These are phyloP conservation scores for Sphagnum contortum DNA, from an alignment of 225 moss, liverwort and hornwort genomes.

Conservation along the genomic window DNA sequence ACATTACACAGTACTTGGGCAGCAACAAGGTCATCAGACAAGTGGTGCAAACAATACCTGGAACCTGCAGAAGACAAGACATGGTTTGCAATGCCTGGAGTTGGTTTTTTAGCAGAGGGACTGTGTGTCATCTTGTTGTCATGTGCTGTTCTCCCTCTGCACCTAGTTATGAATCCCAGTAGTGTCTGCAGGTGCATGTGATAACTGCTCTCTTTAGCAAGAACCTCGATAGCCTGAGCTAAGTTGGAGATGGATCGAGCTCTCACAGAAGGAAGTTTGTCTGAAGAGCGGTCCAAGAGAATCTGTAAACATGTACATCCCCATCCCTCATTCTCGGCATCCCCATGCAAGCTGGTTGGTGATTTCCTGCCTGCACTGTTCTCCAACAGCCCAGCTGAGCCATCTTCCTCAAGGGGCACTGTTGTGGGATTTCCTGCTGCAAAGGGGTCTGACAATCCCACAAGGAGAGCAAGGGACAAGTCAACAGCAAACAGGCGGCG, in stretches of 20 bases:
- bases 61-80: neutral
- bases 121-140: no score
- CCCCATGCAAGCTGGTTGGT: neutral
- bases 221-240: constrained; percentile 35
- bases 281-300: constrained; percentile 34
- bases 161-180: constrained; percentile 24
- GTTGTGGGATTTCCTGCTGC: neutral
- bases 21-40: constrained; percentile 10
- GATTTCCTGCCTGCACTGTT: neutral
- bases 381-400: neutral
- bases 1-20: no score
- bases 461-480: constrained; percentile 28
- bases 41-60: neutral
- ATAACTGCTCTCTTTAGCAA: constrained; percentile 19
- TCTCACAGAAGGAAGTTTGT: constrained; percentile 37
- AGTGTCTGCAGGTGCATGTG: constrained; percentile 30
- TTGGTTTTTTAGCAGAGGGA: no score
- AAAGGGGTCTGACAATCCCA: constrained; percentile 26
- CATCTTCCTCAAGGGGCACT: constrained; percentile 3
- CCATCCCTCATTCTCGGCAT: constrained; percentile 14
- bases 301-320: constrained; percentile 31
- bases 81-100: constrained; percentile 1
- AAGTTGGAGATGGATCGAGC: constrained; percentile 40
- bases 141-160: neutral
- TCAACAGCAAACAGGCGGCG: constrained; percentile 44